phyloP scores from a whole-genome alignment of 2,329 filamentous ascomycete species.

The Verticillium albo-atrum region DNA sequence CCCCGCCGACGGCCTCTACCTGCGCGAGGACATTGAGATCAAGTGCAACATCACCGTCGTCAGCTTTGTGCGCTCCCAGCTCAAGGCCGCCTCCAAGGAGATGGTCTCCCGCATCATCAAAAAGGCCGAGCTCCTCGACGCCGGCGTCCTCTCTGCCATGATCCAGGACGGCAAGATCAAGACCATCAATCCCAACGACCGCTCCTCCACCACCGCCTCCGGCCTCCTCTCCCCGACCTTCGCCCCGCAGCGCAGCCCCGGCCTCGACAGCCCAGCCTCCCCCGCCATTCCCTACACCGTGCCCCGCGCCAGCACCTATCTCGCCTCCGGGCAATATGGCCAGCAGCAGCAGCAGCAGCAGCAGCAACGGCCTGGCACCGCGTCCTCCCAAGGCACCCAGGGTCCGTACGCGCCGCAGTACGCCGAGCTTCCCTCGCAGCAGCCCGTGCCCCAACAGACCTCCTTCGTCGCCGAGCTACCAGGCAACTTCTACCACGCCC shows the following conservation, averaged over 20 bases:
- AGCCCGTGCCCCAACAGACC: constrained; percentile 8
- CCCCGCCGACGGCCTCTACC: constrained; percentile 60
- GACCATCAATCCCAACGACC: constrained; percentile 52
- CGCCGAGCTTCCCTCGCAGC: constrained; percentile 13
- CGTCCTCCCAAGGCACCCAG: constrained; percentile 9
- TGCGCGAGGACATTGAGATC: constrained; percentile 68
- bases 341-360: no score
- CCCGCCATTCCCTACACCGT: constrained; percentile 4
- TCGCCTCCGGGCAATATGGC: constrained; percentile 4
- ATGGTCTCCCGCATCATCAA: constrained; percentile 67
- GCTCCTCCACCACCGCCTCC: constrained; percentile 24
- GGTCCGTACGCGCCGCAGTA: constrained; percentile 15
- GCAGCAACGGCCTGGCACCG: background rate
- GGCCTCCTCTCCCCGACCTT: constrained; percentile 7
- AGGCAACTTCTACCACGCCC: constrained; percentile 43
- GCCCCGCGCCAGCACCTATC: constrained; percentile 17
- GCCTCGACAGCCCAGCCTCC: constrained; percentile 12
- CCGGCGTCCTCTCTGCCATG: constrained; percentile 63
- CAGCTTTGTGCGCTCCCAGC: constrained; percentile 61
- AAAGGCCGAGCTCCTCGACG: constrained; percentile 65
- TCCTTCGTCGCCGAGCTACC: constrained; percentile 35
- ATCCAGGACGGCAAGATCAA: constrained; percentile 59
- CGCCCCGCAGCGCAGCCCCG: constrained; percentile 7
- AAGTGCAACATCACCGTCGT: constrained; percentile 63
- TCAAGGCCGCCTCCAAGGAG: constrained; percentile 61